phyloP scores from a whole-genome alignment of 73 alveolate genomes.

The Paramecium bursaria region DNA sequence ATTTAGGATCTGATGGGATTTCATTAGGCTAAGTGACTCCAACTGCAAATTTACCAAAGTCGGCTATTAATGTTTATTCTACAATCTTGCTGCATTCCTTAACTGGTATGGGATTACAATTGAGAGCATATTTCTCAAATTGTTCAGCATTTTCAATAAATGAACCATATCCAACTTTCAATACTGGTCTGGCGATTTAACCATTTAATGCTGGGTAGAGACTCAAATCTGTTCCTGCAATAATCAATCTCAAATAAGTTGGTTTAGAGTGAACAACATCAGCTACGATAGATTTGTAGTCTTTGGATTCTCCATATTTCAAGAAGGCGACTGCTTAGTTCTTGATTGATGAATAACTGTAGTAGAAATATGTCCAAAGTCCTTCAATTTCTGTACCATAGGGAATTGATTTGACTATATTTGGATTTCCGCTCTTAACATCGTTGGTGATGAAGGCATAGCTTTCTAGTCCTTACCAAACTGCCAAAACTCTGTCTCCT shows the following conservation, averaged over 20 bases:
- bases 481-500: slow-evolving; percentile 51
- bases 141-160: slow-evolving; percentile 21
- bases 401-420: background rate
- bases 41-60: slow-evolving; percentile 11
- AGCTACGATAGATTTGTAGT: background rate
- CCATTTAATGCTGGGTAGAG: slow-evolving; percentile 44
- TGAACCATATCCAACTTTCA: slow-evolving; percentile 44
- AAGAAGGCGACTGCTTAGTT: slow-evolving; percentile 26
- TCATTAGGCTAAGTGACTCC: slow-evolving; percentile 9
- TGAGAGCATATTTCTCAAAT: background rate
- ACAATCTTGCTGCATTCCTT: slow-evolving; percentile 7
- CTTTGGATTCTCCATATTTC: background rate
- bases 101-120: slow-evolving; percentile 28
- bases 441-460: slow-evolving; percentile 11
- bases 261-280: slow-evolving; percentile 45
- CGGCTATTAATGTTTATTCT: slow-evolving; percentile 2
- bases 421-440: background rate
- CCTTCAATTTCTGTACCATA: slow-evolving; percentile 60
- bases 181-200: background rate
- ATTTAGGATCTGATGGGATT: slow-evolving; percentile 5
- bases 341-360: slow-evolving; percentile 3
- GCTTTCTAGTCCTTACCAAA: slow-evolving; percentile 3
- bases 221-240: slow-evolving; percentile 3
- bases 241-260: background rate
- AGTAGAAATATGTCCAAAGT: slow-evolving; percentile 34